A percentile compares a stretch with the other conserved stretches of the same genome.
Conservation (phyloP, 2,329 filamentous ascomycete genomes). For the Trichoderma atrobrunneum region DNA sequence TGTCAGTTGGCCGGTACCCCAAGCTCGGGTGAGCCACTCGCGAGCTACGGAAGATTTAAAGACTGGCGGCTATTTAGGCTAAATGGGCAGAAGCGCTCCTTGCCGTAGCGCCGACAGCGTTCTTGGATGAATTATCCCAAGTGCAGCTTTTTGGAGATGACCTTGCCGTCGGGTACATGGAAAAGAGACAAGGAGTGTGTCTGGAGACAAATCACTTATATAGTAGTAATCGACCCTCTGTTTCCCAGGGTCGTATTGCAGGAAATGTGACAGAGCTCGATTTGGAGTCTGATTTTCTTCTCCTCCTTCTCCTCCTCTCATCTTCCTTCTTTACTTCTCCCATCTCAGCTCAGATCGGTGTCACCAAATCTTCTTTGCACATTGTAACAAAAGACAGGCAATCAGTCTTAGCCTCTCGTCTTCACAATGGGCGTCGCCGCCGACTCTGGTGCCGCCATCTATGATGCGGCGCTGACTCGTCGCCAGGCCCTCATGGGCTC, state of each 20-base stretch:
- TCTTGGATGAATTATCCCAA: slow-evolving; percentile 2
- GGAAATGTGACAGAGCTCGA: slow-evolving; percentile 14
- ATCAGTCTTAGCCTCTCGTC: neutral
- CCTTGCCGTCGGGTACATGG: slow-evolving; percentile 14
- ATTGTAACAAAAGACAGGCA: neutral
- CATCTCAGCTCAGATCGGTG: neutral
- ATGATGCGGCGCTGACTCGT: slow-evolving; percentile 52
- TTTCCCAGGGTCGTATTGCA: slow-evolving; percentile 7
- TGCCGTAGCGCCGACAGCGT: slow-evolving; percentile 4
- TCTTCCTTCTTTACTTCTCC: neutral
- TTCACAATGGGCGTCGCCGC: slow-evolving; percentile 21
- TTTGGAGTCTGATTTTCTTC: neutral
- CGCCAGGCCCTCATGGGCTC: slow-evolving; percentile 54
- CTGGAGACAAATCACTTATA: slow-evolving; percentile 15
- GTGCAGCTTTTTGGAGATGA: neutral
- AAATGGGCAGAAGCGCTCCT: slow-evolving; percentile 11
- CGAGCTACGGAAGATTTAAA: slow-evolving; percentile 16
- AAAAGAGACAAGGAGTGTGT: neutral
- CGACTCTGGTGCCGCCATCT: slow-evolving; percentile 26
- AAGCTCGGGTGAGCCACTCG: slow-evolving; percentile 11
- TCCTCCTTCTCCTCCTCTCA: neutral
- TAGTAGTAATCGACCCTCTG: slow-evolving; percentile 12
- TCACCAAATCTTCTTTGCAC: neutral
- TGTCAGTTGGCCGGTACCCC: slow-evolving; percentile 3
- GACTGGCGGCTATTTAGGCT: slow-evolving; percentile 13